Conservation (phyloP, 176 grass and related monocot species). For the Aegilops bicornis region DNA sequence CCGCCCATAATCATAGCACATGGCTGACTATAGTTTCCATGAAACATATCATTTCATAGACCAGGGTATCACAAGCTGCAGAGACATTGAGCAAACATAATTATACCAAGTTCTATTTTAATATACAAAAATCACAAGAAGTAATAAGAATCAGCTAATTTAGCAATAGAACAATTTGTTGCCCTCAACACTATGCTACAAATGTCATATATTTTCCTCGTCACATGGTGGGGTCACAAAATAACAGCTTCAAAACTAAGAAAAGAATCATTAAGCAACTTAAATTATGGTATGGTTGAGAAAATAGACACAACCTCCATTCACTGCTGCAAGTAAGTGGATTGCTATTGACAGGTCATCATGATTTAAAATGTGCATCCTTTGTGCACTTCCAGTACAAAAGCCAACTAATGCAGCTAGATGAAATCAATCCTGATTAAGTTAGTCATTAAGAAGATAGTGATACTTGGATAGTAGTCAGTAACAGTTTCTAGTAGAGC, state of each 20-base stretch:
- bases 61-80: neutral
- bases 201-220: neutral
- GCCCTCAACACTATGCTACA: neutral
- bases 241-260: neutral
- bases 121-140: neutral
- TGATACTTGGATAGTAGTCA: neutral
- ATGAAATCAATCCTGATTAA: conserved; percentile 11
- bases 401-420: neutral
- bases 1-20: neutral
- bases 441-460: neutral
- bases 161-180: neutral
- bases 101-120: neutral
- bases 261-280: neutral
- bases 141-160: neutral
- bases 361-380: neutral
- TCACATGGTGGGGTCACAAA: neutral
- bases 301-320: neutral
- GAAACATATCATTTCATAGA: conserved; percentile 9
- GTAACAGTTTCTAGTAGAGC: neutral
- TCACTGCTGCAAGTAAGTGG: neutral
- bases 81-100: neutral
- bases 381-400: conserved; percentile 5
- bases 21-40: no score
- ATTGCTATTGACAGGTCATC: neutral
- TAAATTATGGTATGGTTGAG: neutral